Conservation (phyloP, 768 basidiomycete genomes). For the Tulasnella sp. region DNA sequence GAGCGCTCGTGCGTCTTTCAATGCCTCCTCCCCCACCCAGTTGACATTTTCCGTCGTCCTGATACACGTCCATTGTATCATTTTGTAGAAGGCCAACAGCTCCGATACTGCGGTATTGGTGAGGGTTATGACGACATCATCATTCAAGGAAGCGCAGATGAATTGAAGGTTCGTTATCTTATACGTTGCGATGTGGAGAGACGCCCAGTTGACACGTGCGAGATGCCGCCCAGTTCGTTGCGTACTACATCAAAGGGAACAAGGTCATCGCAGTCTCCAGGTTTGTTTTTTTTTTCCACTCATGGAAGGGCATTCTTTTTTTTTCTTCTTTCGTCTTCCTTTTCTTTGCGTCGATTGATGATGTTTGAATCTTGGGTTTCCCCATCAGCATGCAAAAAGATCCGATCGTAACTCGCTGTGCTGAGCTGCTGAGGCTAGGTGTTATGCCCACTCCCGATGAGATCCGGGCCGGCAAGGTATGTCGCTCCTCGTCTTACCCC, state of each 20-base stretch:
- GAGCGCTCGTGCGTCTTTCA: slow-evolving; percentile 59
- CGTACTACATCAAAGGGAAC: slow-evolving; percentile 59
- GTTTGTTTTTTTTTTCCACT: background rate
- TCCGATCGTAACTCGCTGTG: slow-evolving; percentile 64
- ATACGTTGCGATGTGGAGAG: too few species aligned
- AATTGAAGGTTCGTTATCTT: slow-evolving; percentile 53
- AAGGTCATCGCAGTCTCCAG: slow-evolving; percentile 58
- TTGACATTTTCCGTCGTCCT: slow-evolving; percentile 1
- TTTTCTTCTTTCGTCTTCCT: background rate
- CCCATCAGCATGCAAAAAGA: slow-evolving; percentile 61
- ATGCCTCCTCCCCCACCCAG: background rate
- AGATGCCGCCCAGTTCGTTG: slow-evolving; percentile 46
- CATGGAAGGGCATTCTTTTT: background rate
- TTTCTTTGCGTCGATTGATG: too few species aligned
- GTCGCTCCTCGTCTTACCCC: slow-evolving; percentile 3
- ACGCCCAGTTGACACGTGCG: too few species aligned
- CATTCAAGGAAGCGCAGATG: slow-evolving; percentile 60
- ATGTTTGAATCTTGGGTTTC: background rate
- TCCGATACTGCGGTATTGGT: slow-evolving; percentile 74
- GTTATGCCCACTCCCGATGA: slow-evolving; percentile 72
- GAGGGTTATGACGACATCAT: slow-evolving; percentile 61
- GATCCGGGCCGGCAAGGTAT: slow-evolving; percentile 61
- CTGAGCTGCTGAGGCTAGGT: slow-evolving; percentile 64
- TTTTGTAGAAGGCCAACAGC: slow-evolving; percentile 61
- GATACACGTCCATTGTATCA: background rate